Base-by-base conservation (phyloP, 345 rosid genomes). In the Acer campestre region DNA sequence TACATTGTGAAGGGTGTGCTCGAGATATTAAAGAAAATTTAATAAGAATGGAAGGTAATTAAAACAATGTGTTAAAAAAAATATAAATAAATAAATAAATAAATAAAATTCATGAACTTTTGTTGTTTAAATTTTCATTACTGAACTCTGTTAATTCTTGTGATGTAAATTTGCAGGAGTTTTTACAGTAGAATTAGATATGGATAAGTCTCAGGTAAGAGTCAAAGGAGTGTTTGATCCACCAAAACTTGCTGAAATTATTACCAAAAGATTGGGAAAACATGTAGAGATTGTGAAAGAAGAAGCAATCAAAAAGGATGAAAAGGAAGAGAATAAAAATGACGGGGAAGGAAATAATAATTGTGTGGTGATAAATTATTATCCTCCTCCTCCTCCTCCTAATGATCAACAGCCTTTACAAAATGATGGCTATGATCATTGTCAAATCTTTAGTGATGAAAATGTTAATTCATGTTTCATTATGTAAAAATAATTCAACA, bases 1-100 rank as follows among this genome's bases (percentile, higher is more conserved):
- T 93, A 86, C 93, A 91, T 11, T 91, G 98, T 61, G 90, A 87
- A 77, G 91, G 87, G 4, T 91, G 97, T 77, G 98, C 82, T 38
- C 31, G 67, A 58, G 94, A 87, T 25, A 85, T 88, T 56, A 85
- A 83, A 80, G 85, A 42, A 79, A 79, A 40, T 58, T 76, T 90
- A 73, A 74, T 27, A 71, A 84, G 80, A 79, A 86, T 90, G 81
- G 74, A 82, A 86, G 96, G 98, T 90, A 68, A 22, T 35, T 65
- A 11, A 0, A 13, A 55, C 44, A 6, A 6, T 40, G 7, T 40
- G 35, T 31, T 31, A 3, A 31, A 31, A 31, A 31, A 2, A 31
- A n/a, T n/a, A n/a, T n/a, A n/a, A n/a, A n/a, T n/a, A n/a, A n/a
- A n/a, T n/a, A n/a, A n/a, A n/a, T n/a, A n/a, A n/a, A n/a, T n/a